Conservation (phyloP, 2,329 filamentous ascomycete genomes). For the Neonectria punicea region DNA sequence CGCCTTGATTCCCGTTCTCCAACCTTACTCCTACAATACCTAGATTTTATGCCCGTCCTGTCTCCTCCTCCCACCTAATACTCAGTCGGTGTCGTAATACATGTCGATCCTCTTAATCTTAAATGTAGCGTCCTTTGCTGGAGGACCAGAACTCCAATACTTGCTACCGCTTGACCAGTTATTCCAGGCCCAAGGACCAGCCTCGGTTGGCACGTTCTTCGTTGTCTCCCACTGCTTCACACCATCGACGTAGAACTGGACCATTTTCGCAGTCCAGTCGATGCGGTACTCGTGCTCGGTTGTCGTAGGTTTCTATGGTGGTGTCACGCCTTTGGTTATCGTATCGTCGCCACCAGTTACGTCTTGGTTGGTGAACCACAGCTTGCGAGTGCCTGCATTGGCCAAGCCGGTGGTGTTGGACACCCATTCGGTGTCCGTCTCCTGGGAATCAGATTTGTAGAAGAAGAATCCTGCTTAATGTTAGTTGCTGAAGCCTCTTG, state of each 20-base stretch:
- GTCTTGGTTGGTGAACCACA: conserved; percentile 48
- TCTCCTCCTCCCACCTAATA: too few species aligned
- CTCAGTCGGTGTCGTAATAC: conserved; percentile 45
- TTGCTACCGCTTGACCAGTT: conserved; percentile 48
- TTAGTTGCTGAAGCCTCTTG: too few species aligned
- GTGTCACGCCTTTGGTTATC: conserved; percentile 27
- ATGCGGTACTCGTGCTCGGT: conserved; percentile 47
- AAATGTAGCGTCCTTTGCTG: conserved; percentile 41
- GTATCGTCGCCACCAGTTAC: conserved; percentile 29
- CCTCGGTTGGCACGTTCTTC: conserved; percentile 37
- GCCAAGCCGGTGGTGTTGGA: conserved; percentile 42
- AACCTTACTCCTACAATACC: too few species aligned
- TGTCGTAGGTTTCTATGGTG: conserved; percentile 36
- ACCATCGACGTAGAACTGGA: conserved; percentile 44
- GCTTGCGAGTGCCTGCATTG: conserved; percentile 38
- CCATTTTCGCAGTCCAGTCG: conserved; percentile 43
- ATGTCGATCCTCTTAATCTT: conserved; percentile 45
- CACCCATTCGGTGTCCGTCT: conserved; percentile 48
- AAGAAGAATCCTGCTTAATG: conserved; percentile 46
- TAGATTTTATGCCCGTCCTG: too few species aligned
- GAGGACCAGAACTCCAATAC: conserved; percentile 46
- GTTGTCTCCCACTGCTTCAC: conserved; percentile 40
- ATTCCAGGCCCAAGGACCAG: conserved; percentile 45
- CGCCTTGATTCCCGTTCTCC: too few species aligned
- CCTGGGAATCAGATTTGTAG: conserved; percentile 42